Conservation (phyloP, 2,329 filamentous ascomycete species). For the Exophiala aquamarina region DNA sequence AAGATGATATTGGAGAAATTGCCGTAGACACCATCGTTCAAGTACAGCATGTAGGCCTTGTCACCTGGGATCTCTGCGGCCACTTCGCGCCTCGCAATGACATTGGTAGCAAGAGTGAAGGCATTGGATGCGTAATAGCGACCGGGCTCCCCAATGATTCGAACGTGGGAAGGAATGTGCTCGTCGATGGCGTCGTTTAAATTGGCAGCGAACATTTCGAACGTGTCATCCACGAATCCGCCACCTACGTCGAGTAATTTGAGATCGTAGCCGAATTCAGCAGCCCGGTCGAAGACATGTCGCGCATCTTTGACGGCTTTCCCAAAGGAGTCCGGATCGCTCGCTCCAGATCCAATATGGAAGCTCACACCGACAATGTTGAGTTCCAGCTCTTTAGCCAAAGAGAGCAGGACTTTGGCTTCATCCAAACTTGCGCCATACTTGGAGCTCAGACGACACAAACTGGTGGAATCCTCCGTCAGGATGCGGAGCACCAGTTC, state of each 20-base stretch:
- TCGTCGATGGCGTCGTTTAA: slow-evolving; percentile 78
- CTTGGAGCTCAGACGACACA: slow-evolving; percentile 95
- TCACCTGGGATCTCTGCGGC: slow-evolving; percentile 62
- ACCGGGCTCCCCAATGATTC: slow-evolving; percentile 92
- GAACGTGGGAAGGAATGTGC: slow-evolving; percentile 80
- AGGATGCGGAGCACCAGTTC: slow-evolving; percentile 92
- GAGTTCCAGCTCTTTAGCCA: slow-evolving; percentile 79
- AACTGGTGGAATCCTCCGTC: slow-evolving; percentile 90
- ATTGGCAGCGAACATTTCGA: slow-evolving; percentile 83
- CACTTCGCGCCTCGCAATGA: slow-evolving; percentile 92
- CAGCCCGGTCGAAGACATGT: slow-evolving; percentile 82
- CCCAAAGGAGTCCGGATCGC: slow-evolving; percentile 86
- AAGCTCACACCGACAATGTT: slow-evolving; percentile 96
- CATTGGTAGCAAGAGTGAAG: slow-evolving; percentile 91
- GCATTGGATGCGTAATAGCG: slow-evolving; percentile 93
- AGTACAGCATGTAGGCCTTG: slow-evolving; percentile 90
- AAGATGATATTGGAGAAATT: slow-evolving; percentile 99
- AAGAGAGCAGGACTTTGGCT: slow-evolving; percentile 71
- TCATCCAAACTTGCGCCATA: slow-evolving; percentile 89
- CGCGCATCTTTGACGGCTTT: slow-evolving; percentile 90
- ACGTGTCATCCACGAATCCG: slow-evolving; percentile 86
- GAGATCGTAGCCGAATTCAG: slow-evolving; percentile 72
- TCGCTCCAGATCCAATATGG: slow-evolving; percentile 94
- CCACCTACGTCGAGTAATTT: slow-evolving; percentile 92
- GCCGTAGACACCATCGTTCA: slow-evolving; percentile 97